Evolutionary conservation across 805 yeast species (phyloP), one percentile per base, ranked within the genome.

Genomic region (Yamadazyma insecticola): DNA sequence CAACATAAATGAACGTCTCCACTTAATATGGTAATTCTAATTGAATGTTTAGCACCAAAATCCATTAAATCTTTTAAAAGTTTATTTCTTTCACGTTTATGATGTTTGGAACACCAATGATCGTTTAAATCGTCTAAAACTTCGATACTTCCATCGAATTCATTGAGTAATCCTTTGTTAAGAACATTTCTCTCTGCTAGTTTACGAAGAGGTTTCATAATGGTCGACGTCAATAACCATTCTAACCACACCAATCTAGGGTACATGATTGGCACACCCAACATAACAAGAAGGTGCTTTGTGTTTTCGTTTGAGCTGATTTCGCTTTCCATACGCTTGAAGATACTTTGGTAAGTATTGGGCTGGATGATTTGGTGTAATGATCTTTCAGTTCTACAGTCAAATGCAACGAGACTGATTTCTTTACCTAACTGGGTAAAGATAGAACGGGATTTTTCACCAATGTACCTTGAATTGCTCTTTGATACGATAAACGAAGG

Each of bases 1-100:
- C 89, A 82, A 34, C 92, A 81, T 43, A 90, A 65, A 58, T 92
- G 98, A 25, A 92, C 97, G 51, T 90, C 98, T 18, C 98, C 98
- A 10, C 89, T 74, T 15, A 90, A 63, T 37, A 90, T 81, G 6
- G 97, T 87, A 36, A 92, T 57, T 44, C 98, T 70, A 4, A 82
- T 76, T 4, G 80, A 80, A 41, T 70, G 53, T 18, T 58, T 45
- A 19, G 82, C 70, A 3, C 90, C 87, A 47, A 88, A 76, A 26
- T 72, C 72, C 40, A 79, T 76, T 27, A 90, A 62, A 39, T 64
- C 63, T 23, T 65, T 68, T 40, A 89, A 60, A 23, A 90, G 65
- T 43, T 53, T 51, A 55, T 90, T 90, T 39, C 98, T 73, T 59
- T 90, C 98, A 29, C 58, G 57, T 54, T 90, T 92, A 60, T 90